Base-by-base conservation (phyloP, 371 early-diverging fungal genomes). In the Rhizomucor pusillus region DNA sequence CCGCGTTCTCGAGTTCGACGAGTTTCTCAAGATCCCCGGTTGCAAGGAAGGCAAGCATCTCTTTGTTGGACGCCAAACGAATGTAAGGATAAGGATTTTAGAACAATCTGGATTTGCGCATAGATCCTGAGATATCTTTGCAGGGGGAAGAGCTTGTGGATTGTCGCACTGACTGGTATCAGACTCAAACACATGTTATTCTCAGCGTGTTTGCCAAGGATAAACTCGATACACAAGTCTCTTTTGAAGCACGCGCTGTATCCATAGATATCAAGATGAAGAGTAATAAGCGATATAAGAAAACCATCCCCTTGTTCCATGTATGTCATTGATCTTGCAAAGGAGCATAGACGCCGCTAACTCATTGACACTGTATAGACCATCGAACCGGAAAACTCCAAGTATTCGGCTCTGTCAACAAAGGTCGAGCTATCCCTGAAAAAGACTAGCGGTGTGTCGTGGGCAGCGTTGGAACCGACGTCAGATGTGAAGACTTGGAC, bases 1-100 rank as follows among this genome's bases (percentile, higher is more conserved):
- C 34, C 82, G 90, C 58, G 97, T 95, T 2, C 83, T 96, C 14
- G 98, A 97, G 71, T 98, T 97, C 81, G 98, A 98, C 37, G 97
- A 96, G 65, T 97, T 98, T 57, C 72, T 97, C 59, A 94, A 90
- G 65, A 92, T 98, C 67, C 75, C 79, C 52, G 98, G 98, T 19
- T 98, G 98, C 75, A 81, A 68, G 14, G 90, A 89, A 41, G 85
- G 82, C 52, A 77, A 81, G 60, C 98, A 98, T 71, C 65, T 94
- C 60, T 98, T 95, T 78, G 77, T 81, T 37, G 77, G 77, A n/a
- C 52, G 62, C 11, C 59, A 63, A 22, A 73, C 56, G 6, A 39
- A 62, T 41, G 71, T 62, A 50, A 60, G 34, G 22, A 18, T 13
- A 12, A n/a, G n/a, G n/a, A n/a, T n/a, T n/a, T n/a, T n/a, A n/a